Conservation (phyloP, 805 yeast genomes). For the Lipomyces orientalis region DNA sequence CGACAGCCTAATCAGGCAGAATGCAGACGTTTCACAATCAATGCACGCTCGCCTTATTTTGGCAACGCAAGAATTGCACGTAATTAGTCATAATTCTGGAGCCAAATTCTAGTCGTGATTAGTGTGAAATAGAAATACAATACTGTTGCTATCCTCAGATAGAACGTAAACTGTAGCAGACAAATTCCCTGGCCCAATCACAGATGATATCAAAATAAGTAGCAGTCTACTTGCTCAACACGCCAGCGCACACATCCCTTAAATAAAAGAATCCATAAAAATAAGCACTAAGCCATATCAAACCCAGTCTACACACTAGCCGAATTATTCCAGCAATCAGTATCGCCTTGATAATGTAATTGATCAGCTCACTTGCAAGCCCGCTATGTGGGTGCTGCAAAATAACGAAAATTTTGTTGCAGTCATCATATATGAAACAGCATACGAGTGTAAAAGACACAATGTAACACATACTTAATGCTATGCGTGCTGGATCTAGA, state of each 20-base stretch:
- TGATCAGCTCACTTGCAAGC: background rate
- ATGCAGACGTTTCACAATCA: too few species aligned
- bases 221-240: background rate
- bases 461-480: background rate
- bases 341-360: background rate
- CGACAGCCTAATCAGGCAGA: too few species aligned
- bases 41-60: too few species aligned
- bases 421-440: constrained; percentile 1
- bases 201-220: background rate
- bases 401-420: background rate
- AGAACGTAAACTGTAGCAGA: background rate
- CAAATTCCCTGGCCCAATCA: background rate
- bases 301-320: background rate
- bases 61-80: too few species aligned
- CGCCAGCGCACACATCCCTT: constrained; percentile 1
- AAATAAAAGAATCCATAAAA: constrained; percentile 2
- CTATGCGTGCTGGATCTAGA: background rate
- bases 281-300: background rate
- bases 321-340: background rate
- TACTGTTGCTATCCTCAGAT: background rate
- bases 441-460: background rate
- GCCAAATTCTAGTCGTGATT: background rate
- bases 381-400: background rate
- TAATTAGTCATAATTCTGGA: too few species aligned
- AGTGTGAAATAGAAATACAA: background rate